Conservation (phyloP, 768 basidiomycete genomes). For the Punctularia strigosozonata region DNA sequence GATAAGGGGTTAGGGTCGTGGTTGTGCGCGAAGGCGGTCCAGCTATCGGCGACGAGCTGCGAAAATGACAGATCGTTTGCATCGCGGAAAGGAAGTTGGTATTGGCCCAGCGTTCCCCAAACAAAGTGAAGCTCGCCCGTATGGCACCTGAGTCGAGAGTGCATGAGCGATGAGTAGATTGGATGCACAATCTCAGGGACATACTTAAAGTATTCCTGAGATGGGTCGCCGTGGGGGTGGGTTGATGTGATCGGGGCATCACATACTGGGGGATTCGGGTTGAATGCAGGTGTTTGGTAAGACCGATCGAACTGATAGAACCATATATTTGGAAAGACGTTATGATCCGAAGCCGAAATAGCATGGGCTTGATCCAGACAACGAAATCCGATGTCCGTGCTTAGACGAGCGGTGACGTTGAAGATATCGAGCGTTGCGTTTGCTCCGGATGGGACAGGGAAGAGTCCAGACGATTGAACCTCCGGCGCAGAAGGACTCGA, state of each 20-base stretch:
- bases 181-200: background rate
- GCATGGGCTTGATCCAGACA: conserved; percentile 40
- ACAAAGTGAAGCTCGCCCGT: conserved; percentile 21
- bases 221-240: conserved; percentile 35
- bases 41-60: conserved; percentile 31
- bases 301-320: conserved; percentile 37
- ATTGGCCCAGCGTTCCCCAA: conserved; percentile 24
- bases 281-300: conserved; percentile 28
- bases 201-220: conserved; percentile 33
- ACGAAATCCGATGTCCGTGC: conserved; percentile 33
- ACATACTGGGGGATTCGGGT: conserved; percentile 32
- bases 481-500: conserved; percentile 12
- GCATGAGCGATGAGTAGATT: background rate
- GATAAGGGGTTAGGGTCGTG: conserved; percentile 34
- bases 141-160: conserved; percentile 14
- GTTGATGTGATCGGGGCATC: conserved; percentile 27
- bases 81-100: conserved; percentile 33
- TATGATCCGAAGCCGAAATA: conserved; percentile 27
- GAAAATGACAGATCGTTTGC: conserved; percentile 30
- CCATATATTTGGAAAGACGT: conserved; percentile 29
- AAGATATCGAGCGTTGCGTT: conserved; percentile 29
- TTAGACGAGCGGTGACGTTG: conserved; percentile 32
- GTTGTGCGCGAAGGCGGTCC: conserved; percentile 35
- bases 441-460: conserved; percentile 24
- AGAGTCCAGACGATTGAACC: conserved; percentile 21